Percentiles rank a stretch among this genome's conserved stretches.
Conservation (phyloP, 345 rosid species). For the Barbarea vulgaris region DNA sequence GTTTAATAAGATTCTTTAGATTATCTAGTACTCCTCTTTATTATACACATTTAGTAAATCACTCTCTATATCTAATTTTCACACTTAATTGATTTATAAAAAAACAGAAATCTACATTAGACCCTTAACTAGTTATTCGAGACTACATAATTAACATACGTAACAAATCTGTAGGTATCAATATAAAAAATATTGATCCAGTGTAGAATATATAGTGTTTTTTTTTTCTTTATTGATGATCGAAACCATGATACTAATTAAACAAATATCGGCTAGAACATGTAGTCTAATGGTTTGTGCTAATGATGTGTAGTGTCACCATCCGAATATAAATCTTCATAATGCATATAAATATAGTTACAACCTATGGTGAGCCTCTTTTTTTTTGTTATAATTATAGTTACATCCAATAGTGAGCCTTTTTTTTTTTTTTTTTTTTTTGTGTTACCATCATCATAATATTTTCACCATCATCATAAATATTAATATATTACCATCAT, state of each 20-base stretch:
- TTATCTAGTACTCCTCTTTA: slow-evolving; percentile 23
- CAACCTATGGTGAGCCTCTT: too few species aligned
- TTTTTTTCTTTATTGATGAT: neutral
- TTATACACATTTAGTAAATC: slow-evolving; percentile 16
- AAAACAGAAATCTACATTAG: neutral
- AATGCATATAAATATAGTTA: neutral
- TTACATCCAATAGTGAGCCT: neutral
- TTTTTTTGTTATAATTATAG: neutral
- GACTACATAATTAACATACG: neutral
- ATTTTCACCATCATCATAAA: neutral
- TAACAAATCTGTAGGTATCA: neutral
- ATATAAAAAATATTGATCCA: neutral
- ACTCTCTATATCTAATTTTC: neutral
- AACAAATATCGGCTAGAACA: neutral
- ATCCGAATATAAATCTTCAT: neutral
- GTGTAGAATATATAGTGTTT: neutral
- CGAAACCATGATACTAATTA: neutral
- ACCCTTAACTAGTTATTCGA: neutral
- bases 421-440: too few species aligned
- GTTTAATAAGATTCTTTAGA: slow-evolving; percentile 37
- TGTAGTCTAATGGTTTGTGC: neutral
- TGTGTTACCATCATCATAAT: neutral
- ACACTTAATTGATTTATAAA: neutral
- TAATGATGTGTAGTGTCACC: too few species aligned
- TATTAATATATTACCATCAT: too few species aligned